Evolutionary conservation across 352 stramenopile genomes (phyloP).

Genomic region (Phytophthora cajani): DNA sequence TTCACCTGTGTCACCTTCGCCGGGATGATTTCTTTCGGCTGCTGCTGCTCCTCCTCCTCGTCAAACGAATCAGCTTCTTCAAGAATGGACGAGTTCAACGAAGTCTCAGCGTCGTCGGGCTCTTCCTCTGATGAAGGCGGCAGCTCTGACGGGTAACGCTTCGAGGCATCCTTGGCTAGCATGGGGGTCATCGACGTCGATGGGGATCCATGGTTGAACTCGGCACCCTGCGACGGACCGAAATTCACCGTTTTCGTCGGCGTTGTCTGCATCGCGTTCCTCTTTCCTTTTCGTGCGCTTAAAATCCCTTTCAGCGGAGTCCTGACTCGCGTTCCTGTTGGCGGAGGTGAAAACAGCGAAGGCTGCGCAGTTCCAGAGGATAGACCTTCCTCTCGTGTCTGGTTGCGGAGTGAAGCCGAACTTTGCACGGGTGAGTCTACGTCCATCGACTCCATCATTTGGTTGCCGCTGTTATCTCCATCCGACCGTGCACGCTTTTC

Average conservation of each 20-base stretch:
- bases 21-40: constrained; percentile 35
- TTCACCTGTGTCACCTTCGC: constrained; percentile 16
- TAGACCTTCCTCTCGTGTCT: constrained; percentile 6
- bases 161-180: constrained; percentile 58
- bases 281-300: constrained; percentile 69
- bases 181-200: constrained; percentile 90
- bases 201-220: constrained; percentile 83
- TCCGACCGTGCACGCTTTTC: constrained; percentile 26
- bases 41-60: constrained; percentile 50
- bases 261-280: constrained; percentile 48
- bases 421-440: constrained; percentile 20
- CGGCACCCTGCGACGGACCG: constrained; percentile 73
- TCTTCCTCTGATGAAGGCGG: constrained; percentile 46
- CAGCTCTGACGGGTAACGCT: constrained; percentile 73
- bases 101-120: constrained; percentile 81
- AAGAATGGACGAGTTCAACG: constrained; percentile 84
- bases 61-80: constrained; percentile 73
- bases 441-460: constrained; percentile 29
- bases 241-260: constrained; percentile 88
- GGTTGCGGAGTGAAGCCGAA: constrained; percentile 2
- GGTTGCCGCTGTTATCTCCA: background rate
- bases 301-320: constrained; percentile 80
- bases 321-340: constrained; percentile 21
- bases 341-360: constrained; percentile 36
- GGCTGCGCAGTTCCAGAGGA: constrained; percentile 7